phyloP scores from a whole-genome alignment of 768 basidiomycete species.

The Pisolithus sp. region DNA sequence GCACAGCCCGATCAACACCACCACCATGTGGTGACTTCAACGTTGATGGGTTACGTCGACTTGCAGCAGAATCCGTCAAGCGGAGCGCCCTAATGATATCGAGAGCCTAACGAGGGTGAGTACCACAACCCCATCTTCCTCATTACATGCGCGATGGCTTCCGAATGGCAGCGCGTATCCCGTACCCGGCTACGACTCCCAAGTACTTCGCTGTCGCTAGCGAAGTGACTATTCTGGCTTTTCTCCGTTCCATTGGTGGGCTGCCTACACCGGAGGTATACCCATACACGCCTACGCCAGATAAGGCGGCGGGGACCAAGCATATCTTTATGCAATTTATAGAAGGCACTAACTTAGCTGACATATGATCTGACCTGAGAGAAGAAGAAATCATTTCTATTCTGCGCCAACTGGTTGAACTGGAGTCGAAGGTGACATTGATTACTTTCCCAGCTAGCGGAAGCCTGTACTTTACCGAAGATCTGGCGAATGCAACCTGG shows the following conservation, averaged over 20 bases:
- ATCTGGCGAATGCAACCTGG: slow-evolving; percentile 36
- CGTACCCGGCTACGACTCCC: slow-evolving; percentile 12
- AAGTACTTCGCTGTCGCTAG: slow-evolving; percentile 25
- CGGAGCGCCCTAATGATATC: slow-evolving; percentile 34
- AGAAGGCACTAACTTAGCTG: slow-evolving; percentile 18
- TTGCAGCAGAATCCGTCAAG: slow-evolving; percentile 38
- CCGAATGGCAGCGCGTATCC: slow-evolving; percentile 7
- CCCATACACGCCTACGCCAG: slow-evolving; percentile 22
- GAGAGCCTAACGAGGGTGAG: slow-evolving; percentile 3
- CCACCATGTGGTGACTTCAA: slow-evolving; percentile 33
- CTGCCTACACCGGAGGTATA: slow-evolving; percentile 27
- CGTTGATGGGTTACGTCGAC: slow-evolving; percentile 33
- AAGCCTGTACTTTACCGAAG: slow-evolving; percentile 42
- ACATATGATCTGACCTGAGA: slow-evolving; percentile 32
- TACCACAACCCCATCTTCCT: too few relatives aligned
- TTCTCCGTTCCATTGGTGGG: slow-evolving; percentile 16
- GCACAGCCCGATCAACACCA: too few relatives aligned
- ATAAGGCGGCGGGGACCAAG: slow-evolving; percentile 23
- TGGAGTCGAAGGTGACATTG: slow-evolving; percentile 45
- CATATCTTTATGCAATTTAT: slow-evolving; percentile 30
- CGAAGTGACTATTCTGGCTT: slow-evolving; percentile 24
- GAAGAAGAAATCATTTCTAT: slow-evolving; percentile 36
- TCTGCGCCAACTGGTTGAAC: slow-evolving; percentile 37
- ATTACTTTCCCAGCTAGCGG: slow-evolving; percentile 44
- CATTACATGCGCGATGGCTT: not conserved